Evolutionary conservation across 73 alveolate genomes (phyloP), one percentile per base, ranked within the genome.

Genomic region (Paramecium octaurelia): DNA sequence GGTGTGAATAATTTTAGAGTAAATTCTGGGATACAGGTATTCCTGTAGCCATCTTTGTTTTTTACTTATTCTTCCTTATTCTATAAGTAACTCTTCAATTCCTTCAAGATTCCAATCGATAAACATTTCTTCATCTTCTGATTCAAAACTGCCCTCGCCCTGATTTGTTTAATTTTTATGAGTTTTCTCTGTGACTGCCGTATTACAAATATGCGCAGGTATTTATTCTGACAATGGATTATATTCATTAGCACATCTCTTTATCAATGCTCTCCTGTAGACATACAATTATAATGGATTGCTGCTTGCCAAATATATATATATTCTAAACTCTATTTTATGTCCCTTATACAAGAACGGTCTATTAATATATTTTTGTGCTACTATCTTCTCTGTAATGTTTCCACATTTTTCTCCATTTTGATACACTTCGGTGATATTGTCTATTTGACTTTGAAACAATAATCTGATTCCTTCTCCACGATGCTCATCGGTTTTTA

Each of bases 391-490:
- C 9, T 80, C 91, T 4, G 70, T 80, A 16, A 80, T 11, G 8
- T 44, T 40, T 20, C 91, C 91, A 80, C 91, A 80, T 43, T 10
- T 20, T 80, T 42, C 40, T 14, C 91, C 91, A 21, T 24, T 20
- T 14, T 80, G 12, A 48, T 80, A 80, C 4, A 48, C 75, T 43
- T 24, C 48, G 8, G 91, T 80, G 48, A 80, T 20, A 80, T 80
- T 80, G 10, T 46, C 48, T 2, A 80, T 46, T 48, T 80, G 10
- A 16, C 34, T 46, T 48, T 40, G 10, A 43, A 80, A 80, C 16
- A 80, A 23, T 80, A 80, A 80, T 80, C 76, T 80, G 8, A 80
- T 80, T 43, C 91, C 91, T 80, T 80, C 91, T 48, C 91, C 91
- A 38, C 91, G 48, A 46, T 80, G 91, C 46, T 80, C 91, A 80